Evolutionary conservation across 192 early-diverging fungal genomes (phyloP), one percentile per base, ranked within the genome.

Genomic region (Dispira simplex): DNA sequence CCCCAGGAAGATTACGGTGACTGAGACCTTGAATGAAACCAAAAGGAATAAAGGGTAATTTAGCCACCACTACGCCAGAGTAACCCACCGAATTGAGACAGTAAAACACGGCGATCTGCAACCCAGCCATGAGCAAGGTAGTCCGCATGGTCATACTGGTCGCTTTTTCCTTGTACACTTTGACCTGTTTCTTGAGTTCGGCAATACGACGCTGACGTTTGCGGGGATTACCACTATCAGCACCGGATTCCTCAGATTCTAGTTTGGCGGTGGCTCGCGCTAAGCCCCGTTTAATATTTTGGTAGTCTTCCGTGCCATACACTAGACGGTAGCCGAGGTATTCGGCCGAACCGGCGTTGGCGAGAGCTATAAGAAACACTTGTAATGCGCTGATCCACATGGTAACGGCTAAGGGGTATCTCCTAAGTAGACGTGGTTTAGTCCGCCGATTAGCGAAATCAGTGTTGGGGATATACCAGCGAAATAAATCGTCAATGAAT

Each of bases 11-110:
- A 28, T 47, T 47, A 25, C 63, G 63, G 28, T 63, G 63, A 11
- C 46, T 28, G 14, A 63, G 23, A 2, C 63, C 63, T 12, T 63
- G 63, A 14, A 63, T 9, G 11, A 51, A 28, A 18, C 46, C 46
- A 48, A 47, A 63, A 4, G 63, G 63, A 23, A 6, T 43, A 63
- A 63, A 63, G 46, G 63, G 63, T 43, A 63, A 20, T 27, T 63
- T 63, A 18, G 46, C 63, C 46, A 63, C 63, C 14, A 47, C 32
- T 3, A 49, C 46, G 11, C 46, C 46, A 18, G 48, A 27, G n/a
- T 23, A 48, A 11, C 21, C 23, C n/a, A 23, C 23, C 11, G 10
- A 5, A 47, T 26, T 48, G 16, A 63, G 10, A 2, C 1, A 46
- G 48, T 63, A 63, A 18, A 47, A 63, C 26, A 21, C 46, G 63